Conservation (phyloP, 2,329 filamentous ascomycete species). For the Aurifilum marmelostoma region DNA sequence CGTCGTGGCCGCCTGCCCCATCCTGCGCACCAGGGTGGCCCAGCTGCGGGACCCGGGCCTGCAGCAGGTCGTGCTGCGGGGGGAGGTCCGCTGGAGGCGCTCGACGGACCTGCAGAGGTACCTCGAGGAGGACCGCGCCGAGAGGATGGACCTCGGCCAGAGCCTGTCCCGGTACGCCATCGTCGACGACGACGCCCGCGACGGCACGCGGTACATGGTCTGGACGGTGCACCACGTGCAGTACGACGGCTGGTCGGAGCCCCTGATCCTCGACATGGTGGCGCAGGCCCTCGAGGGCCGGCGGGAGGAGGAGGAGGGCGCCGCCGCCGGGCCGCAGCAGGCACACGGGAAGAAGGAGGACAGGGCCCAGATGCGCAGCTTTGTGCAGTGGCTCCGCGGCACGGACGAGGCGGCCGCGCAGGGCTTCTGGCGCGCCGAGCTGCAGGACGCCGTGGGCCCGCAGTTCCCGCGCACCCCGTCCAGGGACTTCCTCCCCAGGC, state of each 20-base stretch:
- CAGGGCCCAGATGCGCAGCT: slow-evolving; percentile 37
- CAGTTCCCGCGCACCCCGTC: slow-evolving; percentile 55
- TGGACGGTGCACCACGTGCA: slow-evolving; percentile 45
- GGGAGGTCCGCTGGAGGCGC: slow-evolving; percentile 36
- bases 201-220: slow-evolving; percentile 36
- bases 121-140: slow-evolving; percentile 34
- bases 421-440: slow-evolving; percentile 51
- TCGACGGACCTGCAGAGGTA: slow-evolving; percentile 34
- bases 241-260: slow-evolving; percentile 43
- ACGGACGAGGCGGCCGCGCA: slow-evolving; percentile 45
- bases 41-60: slow-evolving; percentile 40
- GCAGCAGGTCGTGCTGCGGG: slow-evolving; percentile 43
- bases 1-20: slow-evolving; percentile 35
- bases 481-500: slow-evolving; percentile 48
- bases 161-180: slow-evolving; percentile 43
- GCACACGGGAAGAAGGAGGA: slow-evolving; percentile 30
- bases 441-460: slow-evolving; percentile 48
- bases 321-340: slow-evolving; percentile 29
- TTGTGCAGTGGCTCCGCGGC: slow-evolving; percentile 43
- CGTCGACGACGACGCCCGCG: slow-evolving; percentile 31
- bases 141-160: slow-evolving; percentile 36
- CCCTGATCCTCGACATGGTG: slow-evolving; percentile 37
- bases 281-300: slow-evolving; percentile 30
- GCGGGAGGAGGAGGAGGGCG: too few relatives aligned
- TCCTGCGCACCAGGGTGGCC: slow-evolving; percentile 41